Evolutionary conservation across 805 yeast genomes (phyloP), one percentile per base, ranked within the genome.

Genomic region (Tetrapisispora phaffii): DNA sequence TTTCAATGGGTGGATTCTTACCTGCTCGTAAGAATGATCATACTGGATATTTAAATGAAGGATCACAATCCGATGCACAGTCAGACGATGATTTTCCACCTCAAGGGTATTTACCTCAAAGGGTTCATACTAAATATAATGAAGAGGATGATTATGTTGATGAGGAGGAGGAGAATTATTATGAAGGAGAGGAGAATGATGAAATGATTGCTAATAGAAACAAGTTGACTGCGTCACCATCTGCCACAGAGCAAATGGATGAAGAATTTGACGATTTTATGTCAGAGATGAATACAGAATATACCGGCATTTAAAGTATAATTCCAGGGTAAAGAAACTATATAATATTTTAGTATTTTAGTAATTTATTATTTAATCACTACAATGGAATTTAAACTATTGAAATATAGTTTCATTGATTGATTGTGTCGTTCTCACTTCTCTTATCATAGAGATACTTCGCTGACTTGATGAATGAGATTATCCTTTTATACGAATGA

Each of bases 201-300:
- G n/a, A 19, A 21, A n/a, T 36, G 26, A 20, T 44, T 23, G 48
- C 22, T 2, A 37, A 52, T 29, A 33, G n/a, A n/a, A 40, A 16
- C 12, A 29, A 19, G 20, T 39, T 35, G 16, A n/a, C 26, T 29
- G 38, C 23, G 17, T 42, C 35, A 4, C 39, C 28, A 3, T 50
- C 46, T 9, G 12, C 22, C 22, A 7, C 16, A 20, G 17, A 41
- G 8, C 41, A 31, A 12, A 29, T 46, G 15, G 58, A 52, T 32
- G 63, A 57, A 2, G 60, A 60, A 31, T 58, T 59, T 35, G 65
- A 58, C n/a, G 59, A 57, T 20, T 66, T 64, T 39, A 50, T 63
- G 54, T 55, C 60, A 15, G 67, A 63, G 21, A 44, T 60, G 16
- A 28, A 28, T 28, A n/a, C 31, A 9, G 31, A 28, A 28, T 28